Conservation (phyloP, 164 flowering plant species). For the Magnolia kwangsiensis region DNA sequence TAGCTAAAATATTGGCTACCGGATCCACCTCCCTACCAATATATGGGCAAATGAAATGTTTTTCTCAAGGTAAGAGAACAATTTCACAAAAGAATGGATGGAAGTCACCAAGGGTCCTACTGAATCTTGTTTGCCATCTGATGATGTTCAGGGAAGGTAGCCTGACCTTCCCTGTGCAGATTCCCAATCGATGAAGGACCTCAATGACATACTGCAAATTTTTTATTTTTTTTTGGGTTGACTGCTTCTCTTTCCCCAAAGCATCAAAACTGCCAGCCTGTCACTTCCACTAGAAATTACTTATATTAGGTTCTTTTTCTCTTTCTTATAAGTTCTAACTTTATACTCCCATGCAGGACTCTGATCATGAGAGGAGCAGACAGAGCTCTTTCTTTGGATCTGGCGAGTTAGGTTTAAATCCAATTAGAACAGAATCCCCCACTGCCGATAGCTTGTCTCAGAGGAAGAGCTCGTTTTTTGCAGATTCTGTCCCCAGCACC, state of each 20-base stretch:
- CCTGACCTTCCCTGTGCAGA: not conserved
- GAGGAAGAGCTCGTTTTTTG: conserved; percentile 49
- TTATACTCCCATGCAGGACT: conserved; percentile 41
- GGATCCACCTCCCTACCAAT: too few relatives aligned
- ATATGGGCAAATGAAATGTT: too few relatives aligned
- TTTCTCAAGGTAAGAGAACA: too few relatives aligned
- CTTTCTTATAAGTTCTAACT: not conserved
- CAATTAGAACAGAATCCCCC: conserved; percentile 62
- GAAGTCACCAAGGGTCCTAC: not conserved
- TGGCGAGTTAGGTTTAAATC: conserved; percentile 45
- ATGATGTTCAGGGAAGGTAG: not conserved
- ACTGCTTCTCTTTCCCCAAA: conserved; percentile 18
- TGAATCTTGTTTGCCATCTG: not conserved
- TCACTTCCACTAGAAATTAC: conserved; percentile 39
- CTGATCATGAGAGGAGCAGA: conserved; percentile 36
- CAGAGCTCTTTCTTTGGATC: conserved; percentile 59
- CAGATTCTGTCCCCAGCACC: conserved; percentile 74
- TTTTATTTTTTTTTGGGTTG: not conserved
- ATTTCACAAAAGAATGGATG: too few relatives aligned
- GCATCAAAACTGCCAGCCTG: conserved; percentile 13
- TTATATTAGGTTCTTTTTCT: conserved; percentile 6
- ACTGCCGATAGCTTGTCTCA: conserved; percentile 40
- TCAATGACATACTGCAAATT: not conserved
- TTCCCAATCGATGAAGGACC: not conserved
- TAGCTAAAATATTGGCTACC: too few relatives aligned